Conservation (phyloP, 768 basidiomycete genomes). For the Rhodotorula kratochvilovae region DNA sequence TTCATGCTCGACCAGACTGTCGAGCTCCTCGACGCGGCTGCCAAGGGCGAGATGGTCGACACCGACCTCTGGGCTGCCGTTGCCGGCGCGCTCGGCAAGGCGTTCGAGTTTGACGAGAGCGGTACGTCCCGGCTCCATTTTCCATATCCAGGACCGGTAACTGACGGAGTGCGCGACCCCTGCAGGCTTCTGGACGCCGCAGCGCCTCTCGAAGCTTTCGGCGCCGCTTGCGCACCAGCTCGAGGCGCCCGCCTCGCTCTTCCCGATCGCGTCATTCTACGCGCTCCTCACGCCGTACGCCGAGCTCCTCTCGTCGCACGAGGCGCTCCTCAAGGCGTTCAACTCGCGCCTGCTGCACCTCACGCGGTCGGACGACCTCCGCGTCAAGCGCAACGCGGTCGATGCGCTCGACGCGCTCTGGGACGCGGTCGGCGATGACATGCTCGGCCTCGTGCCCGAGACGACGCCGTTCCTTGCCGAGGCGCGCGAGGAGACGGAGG, state of each 20-base stretch:
- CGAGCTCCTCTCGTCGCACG: slow-evolving; percentile 51
- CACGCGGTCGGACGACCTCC: slow-evolving; percentile 74
- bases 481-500: slow-evolving; percentile 39
- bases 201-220: slow-evolving; percentile 64
- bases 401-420: slow-evolving; percentile 67
- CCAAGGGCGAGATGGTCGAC: slow-evolving; percentile 48
- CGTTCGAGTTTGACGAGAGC: slow-evolving; percentile 72
- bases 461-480: slow-evolving; percentile 42
- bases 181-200: slow-evolving; percentile 83
- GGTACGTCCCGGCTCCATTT: slow-evolving; percentile 53
- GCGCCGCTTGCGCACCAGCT: slow-evolving; percentile 65
- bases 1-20: slow-evolving; percentile 65
- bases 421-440: slow-evolving; percentile 46
- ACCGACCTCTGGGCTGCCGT: slow-evolving; percentile 61
- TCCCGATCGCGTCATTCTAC: slow-evolving; percentile 14
- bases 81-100: slow-evolving; percentile 62
- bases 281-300: slow-evolving; percentile 47
- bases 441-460: slow-evolving; percentile 38
- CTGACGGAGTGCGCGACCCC: background rate
- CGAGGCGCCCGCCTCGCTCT: slow-evolving; percentile 45
- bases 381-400: slow-evolving; percentile 67
- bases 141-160: background rate
- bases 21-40: slow-evolving; percentile 59
- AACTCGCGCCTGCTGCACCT: slow-evolving; percentile 82
- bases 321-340: slow-evolving; percentile 67